Conservation (phyloP, 2,329 filamentous ascomycete genomes). For the Ceratocystis ficicola region DNA sequence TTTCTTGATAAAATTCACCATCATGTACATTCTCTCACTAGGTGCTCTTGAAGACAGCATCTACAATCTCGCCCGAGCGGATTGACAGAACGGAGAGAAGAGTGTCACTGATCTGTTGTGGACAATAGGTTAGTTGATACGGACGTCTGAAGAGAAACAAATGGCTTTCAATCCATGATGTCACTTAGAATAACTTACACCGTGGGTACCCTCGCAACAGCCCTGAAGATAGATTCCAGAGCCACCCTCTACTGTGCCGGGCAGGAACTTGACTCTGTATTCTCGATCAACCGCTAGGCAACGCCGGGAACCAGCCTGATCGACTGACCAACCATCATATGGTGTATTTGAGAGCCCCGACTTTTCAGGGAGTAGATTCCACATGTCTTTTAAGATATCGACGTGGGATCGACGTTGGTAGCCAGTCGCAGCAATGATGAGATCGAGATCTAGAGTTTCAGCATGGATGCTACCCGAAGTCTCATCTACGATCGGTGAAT, state of each 20-base stretch:
- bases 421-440: conserved; percentile 77
- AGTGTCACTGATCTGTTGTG: conserved; percentile 58
- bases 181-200: conserved; percentile 48
- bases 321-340: conserved; percentile 32
- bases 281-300: conserved; percentile 55
- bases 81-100: conserved; percentile 67
- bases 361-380: conserved; percentile 49
- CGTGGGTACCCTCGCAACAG: conserved; percentile 85
- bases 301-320: conserved; percentile 29
- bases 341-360: conserved; percentile 27
- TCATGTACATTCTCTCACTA: background rate
- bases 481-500: conserved; percentile 32
- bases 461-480: conserved; percentile 27
- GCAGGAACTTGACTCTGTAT: conserved; percentile 63
- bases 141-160: background rate
- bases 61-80: conserved; percentile 64
- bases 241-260: conserved; percentile 53
- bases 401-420: conserved; percentile 71
- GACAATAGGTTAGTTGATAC: conserved; percentile 21
- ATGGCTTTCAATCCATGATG: conserved; percentile 5
- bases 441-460: conserved; percentile 62
- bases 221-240: conserved; percentile 88
- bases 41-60: conserved; percentile 50
- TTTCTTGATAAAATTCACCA: background rate
- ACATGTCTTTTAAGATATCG: conserved; percentile 56